A percentile compares a stretch with the other conserved stretches of the same genome.
These are phyloP conservation scores for Leccinum boreale DNA, from an alignment of 768 basidiomycete genomes.

Conservation along the genomic window DNA sequence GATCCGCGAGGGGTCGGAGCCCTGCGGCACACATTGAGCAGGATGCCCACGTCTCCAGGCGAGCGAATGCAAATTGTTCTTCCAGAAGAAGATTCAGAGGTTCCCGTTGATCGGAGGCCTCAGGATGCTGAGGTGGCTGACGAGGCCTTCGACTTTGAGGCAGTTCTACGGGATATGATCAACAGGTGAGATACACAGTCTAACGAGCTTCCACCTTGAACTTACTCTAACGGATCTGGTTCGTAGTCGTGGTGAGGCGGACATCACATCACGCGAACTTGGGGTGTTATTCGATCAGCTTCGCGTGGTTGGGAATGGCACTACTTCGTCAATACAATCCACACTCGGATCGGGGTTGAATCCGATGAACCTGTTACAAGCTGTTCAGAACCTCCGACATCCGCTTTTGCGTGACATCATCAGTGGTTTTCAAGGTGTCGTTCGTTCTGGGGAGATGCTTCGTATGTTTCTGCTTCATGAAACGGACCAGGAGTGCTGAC, in stretches of 20 bases:
- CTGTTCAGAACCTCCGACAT: constrained; percentile 47
- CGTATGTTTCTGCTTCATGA: constrained; percentile 40
- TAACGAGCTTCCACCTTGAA: neutral
- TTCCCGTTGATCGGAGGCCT: neutral
- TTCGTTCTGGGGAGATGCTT: constrained; percentile 66
- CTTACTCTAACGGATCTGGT: neutral
- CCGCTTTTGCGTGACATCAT: constrained; percentile 60
- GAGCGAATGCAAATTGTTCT: neutral
- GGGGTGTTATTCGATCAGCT: constrained; percentile 62
- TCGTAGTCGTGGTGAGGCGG: constrained; percentile 44
- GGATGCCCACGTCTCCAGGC: constrained; percentile 13
- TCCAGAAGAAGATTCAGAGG: neutral
- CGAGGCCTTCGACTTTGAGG: constrained; percentile 34
- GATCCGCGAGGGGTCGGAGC: constrained; percentile 47
- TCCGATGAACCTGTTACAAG: constrained; percentile 41
- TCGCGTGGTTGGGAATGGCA: constrained; percentile 56
- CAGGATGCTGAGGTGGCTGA: neutral
- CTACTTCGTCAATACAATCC: constrained; percentile 49
- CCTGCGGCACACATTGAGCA: constrained; percentile 16
- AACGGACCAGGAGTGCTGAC: neutral
- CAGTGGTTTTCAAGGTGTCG: constrained; percentile 50
- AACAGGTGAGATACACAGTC: constrained; percentile 12
- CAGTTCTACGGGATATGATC: constrained; percentile 23
- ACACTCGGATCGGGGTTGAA: constrained; percentile 66
- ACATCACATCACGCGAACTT: constrained; percentile 51